Evolutionary conservation across 2,329 filamentous ascomycete genomes (phyloP).

Genomic region (Albophoma yamanashiensis): DNA sequence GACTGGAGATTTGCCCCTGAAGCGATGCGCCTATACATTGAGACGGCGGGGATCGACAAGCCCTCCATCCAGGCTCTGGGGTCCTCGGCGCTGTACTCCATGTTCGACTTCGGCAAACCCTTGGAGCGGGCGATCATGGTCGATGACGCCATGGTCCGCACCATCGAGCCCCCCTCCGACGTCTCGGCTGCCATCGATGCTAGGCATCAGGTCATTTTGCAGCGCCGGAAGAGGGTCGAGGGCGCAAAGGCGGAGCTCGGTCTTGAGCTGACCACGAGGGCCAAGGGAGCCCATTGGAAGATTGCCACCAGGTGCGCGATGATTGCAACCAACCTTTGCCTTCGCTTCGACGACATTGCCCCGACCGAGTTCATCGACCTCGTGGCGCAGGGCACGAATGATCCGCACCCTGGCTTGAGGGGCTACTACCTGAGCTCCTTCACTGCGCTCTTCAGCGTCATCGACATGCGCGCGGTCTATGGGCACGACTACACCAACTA

Average conservation of each 20-base stretch:
- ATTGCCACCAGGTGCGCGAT: constrained; percentile 82
- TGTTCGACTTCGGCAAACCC: constrained; percentile 86
- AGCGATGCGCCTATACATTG: constrained; percentile 83
- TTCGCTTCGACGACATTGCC: constrained; percentile 84
- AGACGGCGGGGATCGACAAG: constrained; percentile 83
- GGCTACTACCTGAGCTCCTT: constrained; percentile 74
- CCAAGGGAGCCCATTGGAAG: constrained; percentile 86
- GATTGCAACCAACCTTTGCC: constrained; percentile 80
- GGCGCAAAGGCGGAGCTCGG: constrained; percentile 72
- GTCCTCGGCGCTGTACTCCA: constrained; percentile 66
- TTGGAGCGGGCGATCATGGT: constrained; percentile 80
- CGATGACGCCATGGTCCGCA: constrained; percentile 57
- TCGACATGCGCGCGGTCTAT: constrained; percentile 79
- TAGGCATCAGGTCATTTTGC: constrained; percentile 60
- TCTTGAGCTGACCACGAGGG: constrained; percentile 67
- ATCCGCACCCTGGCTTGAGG: constrained; percentile 79
- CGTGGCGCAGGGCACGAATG: constrained; percentile 71
- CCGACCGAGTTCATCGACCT: constrained; percentile 75
- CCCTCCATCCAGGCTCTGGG: constrained; percentile 88
- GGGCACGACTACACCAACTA: constrained; percentile 82
- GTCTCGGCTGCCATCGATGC: constrained; percentile 46
- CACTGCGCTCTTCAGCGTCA: constrained; percentile 64
- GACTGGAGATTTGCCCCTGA: constrained; percentile 94
- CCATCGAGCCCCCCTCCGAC: constrained; percentile 59
- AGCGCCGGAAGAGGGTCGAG: constrained; percentile 69